A percentile compares a stretch with the other conserved stretches of the same genome.
Conservation (phyloP, 2,329 filamentous ascomycete genomes). For the Bipolaris gigantea region DNA sequence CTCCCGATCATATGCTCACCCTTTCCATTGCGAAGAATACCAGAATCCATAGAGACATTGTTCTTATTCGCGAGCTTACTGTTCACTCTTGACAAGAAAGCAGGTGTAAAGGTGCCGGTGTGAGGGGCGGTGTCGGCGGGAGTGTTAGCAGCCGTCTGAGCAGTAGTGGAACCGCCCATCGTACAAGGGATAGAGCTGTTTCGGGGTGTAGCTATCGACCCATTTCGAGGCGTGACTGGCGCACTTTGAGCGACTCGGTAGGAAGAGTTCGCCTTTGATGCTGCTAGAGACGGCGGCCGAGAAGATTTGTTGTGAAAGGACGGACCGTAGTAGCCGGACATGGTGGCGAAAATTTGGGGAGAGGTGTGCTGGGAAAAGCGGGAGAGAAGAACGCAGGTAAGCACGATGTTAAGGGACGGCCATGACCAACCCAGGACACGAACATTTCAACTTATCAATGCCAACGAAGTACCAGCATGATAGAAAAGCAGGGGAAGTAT, state of each 20-base stretch:
- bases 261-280: constrained; percentile 18
- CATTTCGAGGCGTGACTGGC: constrained; percentile 18
- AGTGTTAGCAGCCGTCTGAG: constrained; percentile 17
- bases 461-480: constrained; percentile 8
- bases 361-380: constrained; percentile 1
- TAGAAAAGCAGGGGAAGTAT: constrained; percentile 6
- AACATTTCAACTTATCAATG: neutral
- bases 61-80: constrained; percentile 13
- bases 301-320: constrained; percentile 17
- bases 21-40: constrained; percentile 26
- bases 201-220: constrained; percentile 17
- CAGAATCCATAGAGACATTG: constrained; percentile 17
- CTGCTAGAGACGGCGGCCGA: constrained; percentile 17
- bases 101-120: constrained; percentile 15
- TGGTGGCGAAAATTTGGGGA: constrained; percentile 1
- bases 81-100: constrained; percentile 17
- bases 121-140: constrained; percentile 18
- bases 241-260: constrained; percentile 15
- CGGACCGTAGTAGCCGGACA: constrained; percentile 24
- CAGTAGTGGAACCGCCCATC: constrained; percentile 14
- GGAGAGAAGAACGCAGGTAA: neutral
- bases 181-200: constrained; percentile 15
- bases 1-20: constrained; percentile 28
- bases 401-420: neutral
- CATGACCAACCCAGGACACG: constrained; percentile 1